Evolutionary conservation across 441 rosid species (phyloP).

Genomic region (Erodium trifolium): DNA sequence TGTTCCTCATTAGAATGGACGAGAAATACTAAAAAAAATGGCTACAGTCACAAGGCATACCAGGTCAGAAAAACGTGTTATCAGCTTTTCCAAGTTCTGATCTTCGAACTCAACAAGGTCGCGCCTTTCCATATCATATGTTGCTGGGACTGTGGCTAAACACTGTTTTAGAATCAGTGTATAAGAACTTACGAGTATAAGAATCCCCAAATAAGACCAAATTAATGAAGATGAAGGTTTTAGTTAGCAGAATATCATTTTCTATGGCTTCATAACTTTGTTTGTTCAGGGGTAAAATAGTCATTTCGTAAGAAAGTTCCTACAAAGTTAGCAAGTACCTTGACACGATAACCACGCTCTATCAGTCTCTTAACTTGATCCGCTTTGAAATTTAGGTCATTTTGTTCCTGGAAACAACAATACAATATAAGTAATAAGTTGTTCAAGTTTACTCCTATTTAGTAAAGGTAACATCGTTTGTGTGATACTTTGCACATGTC

Average conservation of each 20-base stretch:
- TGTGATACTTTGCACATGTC: neutral
- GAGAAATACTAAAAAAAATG: neutral
- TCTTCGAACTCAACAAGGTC: constrained; percentile 22
- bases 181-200: neutral
- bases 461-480: neutral
- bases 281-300: no score
- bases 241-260: no score
- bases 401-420: constrained; percentile 52
- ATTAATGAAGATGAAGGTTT: neutral
- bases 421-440: constrained; percentile 3
- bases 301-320: neutral
- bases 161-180: constrained; percentile 41
- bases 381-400: constrained; percentile 73
- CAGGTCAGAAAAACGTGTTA: constrained; percentile 50
- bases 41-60: constrained; percentile 28
- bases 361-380: constrained; percentile 50
- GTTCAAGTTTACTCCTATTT: neutral
- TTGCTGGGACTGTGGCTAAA: constrained; percentile 39
- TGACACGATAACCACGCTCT: constrained; percentile 84
- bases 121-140: constrained; percentile 21
- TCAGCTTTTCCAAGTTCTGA: constrained; percentile 48
- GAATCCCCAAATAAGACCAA: no score
- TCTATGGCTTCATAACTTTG: no score
- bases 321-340: constrained; percentile 42
- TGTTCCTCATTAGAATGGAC: constrained; percentile 8